These are phyloP conservation scores for Colletotrichum higginsianum DNA, from an alignment of 2,329 filamentous ascomycete species.

Conservation along the genomic window DNA sequence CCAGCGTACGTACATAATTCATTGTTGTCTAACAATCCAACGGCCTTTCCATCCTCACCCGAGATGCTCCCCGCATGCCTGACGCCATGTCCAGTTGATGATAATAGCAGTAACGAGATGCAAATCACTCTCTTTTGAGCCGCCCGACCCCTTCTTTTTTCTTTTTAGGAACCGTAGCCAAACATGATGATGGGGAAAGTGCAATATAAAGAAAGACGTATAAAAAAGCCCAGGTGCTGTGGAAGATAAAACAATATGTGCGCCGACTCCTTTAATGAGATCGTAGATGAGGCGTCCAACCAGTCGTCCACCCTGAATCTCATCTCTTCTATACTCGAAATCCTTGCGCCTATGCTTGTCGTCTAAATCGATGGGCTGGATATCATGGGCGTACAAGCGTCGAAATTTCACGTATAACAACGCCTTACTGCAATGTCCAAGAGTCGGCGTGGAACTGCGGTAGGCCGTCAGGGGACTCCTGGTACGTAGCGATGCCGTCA, in stretches of 20 bases:
- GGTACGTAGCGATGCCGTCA: constrained; percentile 47
- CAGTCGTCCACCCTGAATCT: constrained; percentile 14
- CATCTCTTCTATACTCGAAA: constrained; percentile 27
- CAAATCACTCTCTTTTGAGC: constrained; percentile 36
- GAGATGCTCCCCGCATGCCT: constrained; percentile 31
- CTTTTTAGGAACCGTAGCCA: constrained; percentile 28
- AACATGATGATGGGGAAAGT: not conserved
- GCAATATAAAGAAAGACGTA: too few species aligned
- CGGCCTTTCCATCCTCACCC: constrained; percentile 23
- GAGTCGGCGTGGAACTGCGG: constrained; percentile 33
- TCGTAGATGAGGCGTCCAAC: constrained; percentile 7
- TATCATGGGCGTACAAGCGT: constrained; percentile 36
- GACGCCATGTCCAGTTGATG: constrained; percentile 28
- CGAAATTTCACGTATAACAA: constrained; percentile 18
- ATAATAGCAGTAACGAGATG: constrained; percentile 34
- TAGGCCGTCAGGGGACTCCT: constrained; percentile 50
- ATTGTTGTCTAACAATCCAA: constrained; percentile 32
- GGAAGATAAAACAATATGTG: constrained; percentile 2
- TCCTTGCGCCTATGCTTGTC: constrained; percentile 39
- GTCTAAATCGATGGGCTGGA: constrained; percentile 39
- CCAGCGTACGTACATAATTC: constrained; percentile 22
- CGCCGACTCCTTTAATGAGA: constrained; percentile 33
- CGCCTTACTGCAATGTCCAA: constrained; percentile 37
- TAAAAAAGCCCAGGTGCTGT: not conserved
- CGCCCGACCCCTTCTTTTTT: constrained; percentile 34